These are phyloP conservation scores for Coemansia guatemalensis DNA, from an alignment of 192 early-diverging fungal genomes.

Conservation along the genomic window DNA sequence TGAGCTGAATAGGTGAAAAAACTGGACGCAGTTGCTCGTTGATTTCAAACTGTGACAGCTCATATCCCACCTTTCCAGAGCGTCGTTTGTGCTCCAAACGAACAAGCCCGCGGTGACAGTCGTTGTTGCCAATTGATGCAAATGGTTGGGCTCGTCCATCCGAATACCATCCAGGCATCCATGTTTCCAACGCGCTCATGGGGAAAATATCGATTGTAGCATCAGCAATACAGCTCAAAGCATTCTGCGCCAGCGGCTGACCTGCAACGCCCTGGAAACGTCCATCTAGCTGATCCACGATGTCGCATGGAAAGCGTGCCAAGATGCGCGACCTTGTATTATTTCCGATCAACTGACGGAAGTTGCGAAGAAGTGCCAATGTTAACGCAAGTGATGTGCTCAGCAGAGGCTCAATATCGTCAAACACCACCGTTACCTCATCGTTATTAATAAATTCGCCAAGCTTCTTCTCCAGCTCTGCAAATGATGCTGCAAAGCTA, in stretches of 20 bases:
- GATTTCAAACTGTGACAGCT: slow-evolving; percentile 39
- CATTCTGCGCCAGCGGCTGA: not conserved
- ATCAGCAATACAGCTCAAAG: slow-evolving; percentile 27
- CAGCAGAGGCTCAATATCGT: slow-evolving; percentile 39
- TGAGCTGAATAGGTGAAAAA: slow-evolving; percentile 13
- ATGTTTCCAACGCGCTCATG: slow-evolving; percentile 26
- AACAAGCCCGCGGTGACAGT: slow-evolving; percentile 23
- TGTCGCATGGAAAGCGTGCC: slow-evolving; percentile 37
- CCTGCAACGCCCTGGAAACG: not conserved
- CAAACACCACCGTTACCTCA: slow-evolving; percentile 16
- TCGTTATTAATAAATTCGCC: not conserved
- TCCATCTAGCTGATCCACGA: not conserved
- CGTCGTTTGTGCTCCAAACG: slow-evolving; percentile 44
- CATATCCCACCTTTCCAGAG: slow-evolving; percentile 44
- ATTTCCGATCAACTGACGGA: slow-evolving; percentile 13
- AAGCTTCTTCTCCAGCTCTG: not conserved
- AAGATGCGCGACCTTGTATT: slow-evolving; percentile 21
- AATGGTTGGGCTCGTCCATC: slow-evolving; percentile 27
- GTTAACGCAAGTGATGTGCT: slow-evolving; percentile 20
- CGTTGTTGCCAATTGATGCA: slow-evolving; percentile 26
- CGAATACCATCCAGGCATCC: slow-evolving; percentile 55
- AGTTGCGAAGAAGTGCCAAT: slow-evolving; percentile 25
- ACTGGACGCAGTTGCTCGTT: slow-evolving; percentile 15
- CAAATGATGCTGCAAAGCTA: slow-evolving; percentile 3
- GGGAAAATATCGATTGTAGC: slow-evolving; percentile 37